These are phyloP conservation scores for Mycena floridula DNA, from an alignment of 768 basidiomycete genomes.

Conservation along the genomic window DNA sequence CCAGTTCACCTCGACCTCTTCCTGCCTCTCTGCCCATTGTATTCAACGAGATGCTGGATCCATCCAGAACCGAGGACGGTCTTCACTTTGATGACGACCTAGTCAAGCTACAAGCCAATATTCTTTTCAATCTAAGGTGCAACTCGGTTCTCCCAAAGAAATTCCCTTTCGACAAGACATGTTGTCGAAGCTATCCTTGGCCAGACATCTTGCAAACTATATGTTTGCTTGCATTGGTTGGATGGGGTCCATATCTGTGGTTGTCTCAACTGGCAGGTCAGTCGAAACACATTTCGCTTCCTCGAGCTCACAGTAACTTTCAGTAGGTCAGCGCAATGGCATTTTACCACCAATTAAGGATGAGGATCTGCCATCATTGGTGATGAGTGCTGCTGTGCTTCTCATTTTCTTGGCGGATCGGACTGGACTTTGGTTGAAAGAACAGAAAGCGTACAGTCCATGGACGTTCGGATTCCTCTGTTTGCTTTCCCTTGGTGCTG, in stretches of 20 bases:
- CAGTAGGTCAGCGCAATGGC: too few relatives aligned
- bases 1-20: conserved; percentile 12
- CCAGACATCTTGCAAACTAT: conserved; percentile 52
- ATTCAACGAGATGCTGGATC: conserved; percentile 76
- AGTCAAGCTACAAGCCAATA: conserved; percentile 62
- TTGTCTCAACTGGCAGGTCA: conserved; percentile 18
- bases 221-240: conserved; percentile 38
- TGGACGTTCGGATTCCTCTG: conserved; percentile 62
- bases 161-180: conserved; percentile 70
- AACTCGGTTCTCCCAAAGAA: conserved; percentile 61
- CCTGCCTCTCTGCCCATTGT: conserved; percentile 63
- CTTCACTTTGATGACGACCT: conserved; percentile 69
- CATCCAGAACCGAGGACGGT: conserved; percentile 75
- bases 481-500: conserved; percentile 45
- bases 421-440: conserved; percentile 83
- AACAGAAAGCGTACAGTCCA: conserved; percentile 77
- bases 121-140: conserved; percentile 77
- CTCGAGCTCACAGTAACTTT: background rate
- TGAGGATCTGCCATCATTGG: conserved; percentile 40
- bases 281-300: too few relatives aligned
- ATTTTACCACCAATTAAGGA: conserved; percentile 24
- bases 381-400: conserved; percentile 62
- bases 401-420: conserved; percentile 78
- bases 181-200: conserved; percentile 72
- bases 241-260: conserved; percentile 47